Evolutionary conservation across 129 eudicot genomes (phyloP), one percentile per base, ranked within the genome.

Genomic region (Ambrosia trifida): DNA sequence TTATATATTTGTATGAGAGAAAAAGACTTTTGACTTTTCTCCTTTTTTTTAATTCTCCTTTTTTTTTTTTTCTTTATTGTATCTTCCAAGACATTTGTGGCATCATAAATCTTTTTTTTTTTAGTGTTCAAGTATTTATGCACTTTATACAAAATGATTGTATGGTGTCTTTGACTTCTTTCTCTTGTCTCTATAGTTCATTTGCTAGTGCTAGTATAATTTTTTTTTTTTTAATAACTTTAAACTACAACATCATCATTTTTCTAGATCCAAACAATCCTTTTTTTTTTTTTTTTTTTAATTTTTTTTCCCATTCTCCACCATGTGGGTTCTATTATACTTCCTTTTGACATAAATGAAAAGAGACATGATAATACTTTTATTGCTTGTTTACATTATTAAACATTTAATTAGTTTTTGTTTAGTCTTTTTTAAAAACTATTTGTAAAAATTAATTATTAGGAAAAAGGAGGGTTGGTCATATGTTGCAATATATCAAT

Each of bases 1-100:
- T 57, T 74, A 30, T 58, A 64, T 75, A 64, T 69, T 40, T 78
- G 78, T 78, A 56, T 64, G 77, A 78, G 66, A 78, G 67, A 70
- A 62, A 62, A 70, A 77, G 72, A 70, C 65, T 70, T 50, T 51
- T 74, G 56, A 28, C 68, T 30, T 68, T 61, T 61, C 45, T 40
- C 66, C 24, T 66, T 31, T 54, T n/a, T 36, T 50, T 60, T 69
- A 1, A 41, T 70, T 41, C 40, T 33, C 31, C 40, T 50, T 66
- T 14, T 68, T 68, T 68, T 68, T 69, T 0, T 24, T 24, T 24
- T 24, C 28, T 24, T 19, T 5, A 19, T 36, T 18, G 74, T 17
- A 69, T 65, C 38, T 64, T 35, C 2, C 66, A 45, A 47, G 44
- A 35, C 45, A 75, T 72, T 45, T 73, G 54, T 41, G 68, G 45